Evolutionary conservation across 148 eudicot species (phyloP).

Genomic region (Rhododendron simsii): DNA sequence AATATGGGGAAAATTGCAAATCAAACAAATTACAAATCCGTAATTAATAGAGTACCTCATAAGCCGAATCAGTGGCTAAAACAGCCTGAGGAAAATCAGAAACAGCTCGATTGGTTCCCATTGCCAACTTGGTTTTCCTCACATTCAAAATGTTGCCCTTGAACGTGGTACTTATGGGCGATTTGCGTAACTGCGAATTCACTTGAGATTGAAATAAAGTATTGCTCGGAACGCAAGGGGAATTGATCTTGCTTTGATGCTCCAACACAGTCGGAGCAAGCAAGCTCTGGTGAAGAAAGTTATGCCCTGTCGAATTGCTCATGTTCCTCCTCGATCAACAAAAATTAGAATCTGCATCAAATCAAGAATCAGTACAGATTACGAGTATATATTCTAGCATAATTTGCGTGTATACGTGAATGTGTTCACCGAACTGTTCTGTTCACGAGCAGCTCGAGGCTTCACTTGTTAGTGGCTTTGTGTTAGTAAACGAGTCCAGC

Average conservation of each 20-base stretch:
- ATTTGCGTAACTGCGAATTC: conserved; percentile 35
- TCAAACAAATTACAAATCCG: neutral
- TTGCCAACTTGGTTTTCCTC: conserved; percentile 24
- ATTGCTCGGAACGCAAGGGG: conserved; percentile 39
- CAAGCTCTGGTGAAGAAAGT: conserved; percentile 46
- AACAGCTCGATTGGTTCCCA: conserved; percentile 27
- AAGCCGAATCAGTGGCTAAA: conserved; percentile 43
- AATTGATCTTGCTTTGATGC: conserved; percentile 50
- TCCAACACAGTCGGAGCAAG: conserved; percentile 42
- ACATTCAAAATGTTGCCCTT: conserved; percentile 34
- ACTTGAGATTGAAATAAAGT: conserved; percentile 48
- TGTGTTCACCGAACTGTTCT: neutral
- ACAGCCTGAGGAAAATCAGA: conserved; percentile 53
- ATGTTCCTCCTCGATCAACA: conserved; percentile 28
- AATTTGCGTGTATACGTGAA: neutral
- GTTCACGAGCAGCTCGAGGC: neutral
- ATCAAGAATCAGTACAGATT: neutral
- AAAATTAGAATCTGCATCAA: conserved; percentile 12
- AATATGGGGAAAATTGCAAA: neutral
- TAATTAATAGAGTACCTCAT: conserved; percentile 40
- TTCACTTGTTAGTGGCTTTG: no score
- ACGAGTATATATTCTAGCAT: neutral
- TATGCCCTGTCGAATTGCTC: conserved; percentile 66
- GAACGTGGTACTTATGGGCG: conserved; percentile 41
- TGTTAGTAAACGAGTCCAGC: neutral